Percentiles rank a stretch among this genome's conserved stretches.
phyloP scores from a whole-genome alignment of 176 grass and related monocot species.

The Eleusine indica region DNA sequence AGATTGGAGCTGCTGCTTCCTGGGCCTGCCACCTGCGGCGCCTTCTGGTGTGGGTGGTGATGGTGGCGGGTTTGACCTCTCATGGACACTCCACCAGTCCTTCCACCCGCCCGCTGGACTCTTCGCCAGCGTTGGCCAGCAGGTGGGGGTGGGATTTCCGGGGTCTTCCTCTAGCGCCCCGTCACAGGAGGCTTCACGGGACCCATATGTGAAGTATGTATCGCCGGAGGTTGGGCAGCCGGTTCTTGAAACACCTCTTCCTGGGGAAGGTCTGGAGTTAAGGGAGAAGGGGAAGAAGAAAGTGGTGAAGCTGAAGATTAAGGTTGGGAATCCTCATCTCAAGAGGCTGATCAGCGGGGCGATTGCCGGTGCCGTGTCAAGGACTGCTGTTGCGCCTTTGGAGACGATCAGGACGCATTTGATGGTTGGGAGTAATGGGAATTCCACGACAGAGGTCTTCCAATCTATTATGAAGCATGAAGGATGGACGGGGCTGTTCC shows the following conservation, averaged over 20 bases:
- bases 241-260: conserved; percentile 21
- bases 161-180: conserved; percentile 30
- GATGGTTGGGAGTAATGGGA: conserved; percentile 91
- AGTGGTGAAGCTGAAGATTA: conserved; percentile 51
- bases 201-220: conserved; percentile 48
- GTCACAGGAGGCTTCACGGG: conserved; percentile 17
- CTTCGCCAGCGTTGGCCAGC: conserved; percentile 59
- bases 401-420: conserved; percentile 90
- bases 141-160: conserved; percentile 42
- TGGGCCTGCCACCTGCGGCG: conserved; percentile 34
- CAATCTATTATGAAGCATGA: conserved; percentile 75
- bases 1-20: conserved; percentile 51
- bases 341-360: conserved; percentile 79
- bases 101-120: conserved; percentile 58
- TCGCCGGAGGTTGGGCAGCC: conserved; percentile 32
- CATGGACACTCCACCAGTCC: conserved; percentile 53
- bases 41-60: conserved; percentile 6
- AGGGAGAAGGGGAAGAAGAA: conserved; percentile 52
- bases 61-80: conserved; percentile 45
- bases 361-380: conserved; percentile 68
- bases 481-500: conserved; percentile 84
- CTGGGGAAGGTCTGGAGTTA: conserved; percentile 19
- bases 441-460: conserved; percentile 66
- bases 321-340: conserved; percentile 65
- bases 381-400: conserved; percentile 73